Evolutionary conservation across 495 filamentous ascomycete genomes (phyloP), one percentile per base, ranked within the genome.

Genomic region (Lophiostoma macrostomum): DNA sequence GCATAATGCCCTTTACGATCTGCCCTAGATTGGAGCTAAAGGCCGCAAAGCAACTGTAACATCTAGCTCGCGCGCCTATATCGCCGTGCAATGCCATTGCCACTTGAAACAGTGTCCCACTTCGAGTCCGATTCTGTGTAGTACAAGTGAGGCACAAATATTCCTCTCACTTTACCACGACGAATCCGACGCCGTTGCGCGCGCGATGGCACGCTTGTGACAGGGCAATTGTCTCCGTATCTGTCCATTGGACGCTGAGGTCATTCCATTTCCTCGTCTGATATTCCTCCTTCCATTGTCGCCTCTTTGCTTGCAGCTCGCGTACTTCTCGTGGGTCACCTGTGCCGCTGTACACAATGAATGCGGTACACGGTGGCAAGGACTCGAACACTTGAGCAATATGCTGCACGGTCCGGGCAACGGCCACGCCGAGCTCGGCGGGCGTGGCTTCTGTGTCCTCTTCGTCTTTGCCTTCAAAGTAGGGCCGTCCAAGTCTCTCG

Each of bases 211-310:
- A 81, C 0, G 90, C 91, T 61, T 72, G 77, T 65, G 78, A 84
- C 60, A 96, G 67, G 31, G 79, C 81, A 70, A 94, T 86, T 27
- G 90, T 86, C 67, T 97, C 91, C 3, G 63, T 72, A 67, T 95
- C 90, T 10, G 91, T 95, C 91, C 91, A 97, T 68, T 90, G 83
- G 24, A 95, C 84, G 51, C 71, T 87, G 38, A 95, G 65, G 50
- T 95, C 73, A 66, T 96, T 87, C 91, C 91, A 97, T 35, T 90
- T 89, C 64, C 81, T 87, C 3, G 74, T 74, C 56, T 77, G 74
- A 65, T 84, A 95, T 70, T 97, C 91, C 50, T 80, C 75, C 58
- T 83, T 84, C 70, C 85, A 88, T 54, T 76, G 74, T 52, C 77
- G 73, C 50, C 95, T 84, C 79, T 93, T 74, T 0, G 75, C 74